phyloP scores from a whole-genome alignment of 1,139 yeast genomes.

The Geotrichum bryndzae region DNA sequence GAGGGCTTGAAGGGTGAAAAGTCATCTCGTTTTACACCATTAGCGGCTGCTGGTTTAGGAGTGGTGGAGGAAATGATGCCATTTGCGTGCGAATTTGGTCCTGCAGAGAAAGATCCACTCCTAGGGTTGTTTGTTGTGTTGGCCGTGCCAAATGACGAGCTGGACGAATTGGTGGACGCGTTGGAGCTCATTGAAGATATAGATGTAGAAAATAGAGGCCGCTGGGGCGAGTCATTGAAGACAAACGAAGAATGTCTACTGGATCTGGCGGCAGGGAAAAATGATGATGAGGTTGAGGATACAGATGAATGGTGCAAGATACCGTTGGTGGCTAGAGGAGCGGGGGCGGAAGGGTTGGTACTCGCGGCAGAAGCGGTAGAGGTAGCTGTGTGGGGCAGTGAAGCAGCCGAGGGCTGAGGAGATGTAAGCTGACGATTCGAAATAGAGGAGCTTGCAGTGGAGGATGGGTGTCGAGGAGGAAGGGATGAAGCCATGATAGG shows the following conservation, averaged over 20 bases:
- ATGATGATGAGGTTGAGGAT: neutral
- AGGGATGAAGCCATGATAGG: constrained; percentile 5
- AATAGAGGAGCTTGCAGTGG: neutral
- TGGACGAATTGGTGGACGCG: neutral
- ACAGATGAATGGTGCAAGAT: neutral
- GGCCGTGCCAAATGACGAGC: neutral
- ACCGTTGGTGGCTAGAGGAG: neutral
- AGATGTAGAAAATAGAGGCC: constrained; percentile 5
- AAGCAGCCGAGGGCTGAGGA: neutral
- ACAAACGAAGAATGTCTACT: constrained; percentile 4
- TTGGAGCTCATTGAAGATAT: neutral
- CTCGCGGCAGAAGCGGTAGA: neutral
- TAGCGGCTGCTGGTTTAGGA: neutral
- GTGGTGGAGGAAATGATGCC: neutral
- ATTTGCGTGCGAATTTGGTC: neutral
- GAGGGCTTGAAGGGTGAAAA: neutral
- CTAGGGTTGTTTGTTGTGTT: neutral
- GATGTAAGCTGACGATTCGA: neutral
- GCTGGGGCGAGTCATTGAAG: neutral
- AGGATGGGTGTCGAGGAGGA: constrained; percentile 1
- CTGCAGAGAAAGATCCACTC: constrained; percentile 1
- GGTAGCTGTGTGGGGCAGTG: neutral
- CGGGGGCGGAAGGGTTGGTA: neutral
- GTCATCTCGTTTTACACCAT: neutral
- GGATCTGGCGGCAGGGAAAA: neutral